Evolutionary conservation across 208 protist species (phyloP), one percentile per base, ranked within the genome.

Genomic region (Leishmania arabica): DNA sequence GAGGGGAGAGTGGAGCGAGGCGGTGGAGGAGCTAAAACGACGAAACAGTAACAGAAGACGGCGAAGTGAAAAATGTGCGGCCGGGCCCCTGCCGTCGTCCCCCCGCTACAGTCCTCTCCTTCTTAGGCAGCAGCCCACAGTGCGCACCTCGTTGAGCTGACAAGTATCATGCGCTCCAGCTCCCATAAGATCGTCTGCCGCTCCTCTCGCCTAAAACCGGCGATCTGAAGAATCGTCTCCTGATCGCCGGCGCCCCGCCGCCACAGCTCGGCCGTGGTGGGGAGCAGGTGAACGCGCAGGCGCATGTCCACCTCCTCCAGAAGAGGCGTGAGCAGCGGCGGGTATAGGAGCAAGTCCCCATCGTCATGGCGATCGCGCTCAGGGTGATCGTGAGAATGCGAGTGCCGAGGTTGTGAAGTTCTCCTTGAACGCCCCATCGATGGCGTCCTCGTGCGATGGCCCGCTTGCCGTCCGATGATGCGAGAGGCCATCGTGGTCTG

Each of bases 291-390:
- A 31, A 70, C 74, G 47, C 78, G 85, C 75, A 88, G 70, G 71
- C 85, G 74, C 77, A 65, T 77, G 19, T 87, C 80, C 31, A 87
- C 86, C 69, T 89, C 86, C 40, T 80, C 69, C 21, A 89, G 80
- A 53, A 89, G 83, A 60, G 86, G 86, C 6, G 86, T 85, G 65
- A 86, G 70, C 40, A 89, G 79, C 6, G 83, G 86, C 11, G 82
- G 64, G 42, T 81, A 83, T 7, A 72, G 80, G 42, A 89, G 45
- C 5, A 80, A 24, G 5, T 51, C 17, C 34, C 9, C 75, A 21
- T 42, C 75, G 75, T 17, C 75, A 51, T 69, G n/a, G 75, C 24
- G 7, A 31, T 17, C 31, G 42, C 42, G 13, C 68, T 31, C 64
- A 37, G 31, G 34, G 9, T 68, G 34, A 7, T 68, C 15, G 6